These are phyloP conservation scores for Candida michaelii DNA, from an alignment of 805 yeast genomes.

Conservation along the genomic window DNA sequence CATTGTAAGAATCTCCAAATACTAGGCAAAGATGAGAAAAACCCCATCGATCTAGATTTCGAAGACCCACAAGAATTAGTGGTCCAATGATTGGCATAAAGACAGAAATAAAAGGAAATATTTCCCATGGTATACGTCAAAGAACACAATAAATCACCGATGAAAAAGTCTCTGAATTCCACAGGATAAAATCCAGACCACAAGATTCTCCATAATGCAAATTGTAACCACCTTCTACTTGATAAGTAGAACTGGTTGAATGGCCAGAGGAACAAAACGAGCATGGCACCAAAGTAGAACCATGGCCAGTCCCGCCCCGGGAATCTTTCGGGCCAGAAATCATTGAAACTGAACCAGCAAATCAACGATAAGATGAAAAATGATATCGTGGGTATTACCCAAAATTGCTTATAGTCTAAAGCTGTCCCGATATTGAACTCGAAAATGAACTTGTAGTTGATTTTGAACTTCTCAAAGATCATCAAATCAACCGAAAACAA, in stretches of 20 bases:
- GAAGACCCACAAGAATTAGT: slow-evolving; percentile 73
- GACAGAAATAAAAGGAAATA: slow-evolving; percentile 79
- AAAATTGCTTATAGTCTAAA: slow-evolving; percentile 63
- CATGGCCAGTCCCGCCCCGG: slow-evolving; percentile 81
- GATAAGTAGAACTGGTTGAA: slow-evolving; percentile 52
- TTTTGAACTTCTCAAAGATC: slow-evolving; percentile 71
- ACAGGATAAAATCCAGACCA: slow-evolving; percentile 91
- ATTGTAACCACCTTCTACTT: slow-evolving; percentile 77
- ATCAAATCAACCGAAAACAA: slow-evolving; percentile 68
- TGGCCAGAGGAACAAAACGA: slow-evolving; percentile 59
- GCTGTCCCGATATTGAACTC: slow-evolving; percentile 75
- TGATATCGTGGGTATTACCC: slow-evolving; percentile 61
- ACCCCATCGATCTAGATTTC: slow-evolving; percentile 75
- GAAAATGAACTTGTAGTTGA: slow-evolving; percentile 89
- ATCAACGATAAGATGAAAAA: slow-evolving; percentile 58
- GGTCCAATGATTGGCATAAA: slow-evolving; percentile 72
- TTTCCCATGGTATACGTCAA: slow-evolving; percentile 87
- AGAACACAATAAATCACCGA: slow-evolving; percentile 90
- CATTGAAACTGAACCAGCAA: slow-evolving; percentile 72
- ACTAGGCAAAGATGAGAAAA: slow-evolving; percentile 79
- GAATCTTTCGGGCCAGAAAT: slow-evolving; percentile 60
- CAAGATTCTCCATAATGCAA: slow-evolving; percentile 68
- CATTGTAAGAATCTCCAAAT: slow-evolving; percentile 92
- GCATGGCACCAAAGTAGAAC: slow-evolving; percentile 58
- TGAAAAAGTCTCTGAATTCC: slow-evolving; percentile 88